These are phyloP conservation scores for Lasiodiplodia gonubiensis DNA, from an alignment of 2,329 filamentous ascomycete genomes.

Conservation along the genomic window DNA sequence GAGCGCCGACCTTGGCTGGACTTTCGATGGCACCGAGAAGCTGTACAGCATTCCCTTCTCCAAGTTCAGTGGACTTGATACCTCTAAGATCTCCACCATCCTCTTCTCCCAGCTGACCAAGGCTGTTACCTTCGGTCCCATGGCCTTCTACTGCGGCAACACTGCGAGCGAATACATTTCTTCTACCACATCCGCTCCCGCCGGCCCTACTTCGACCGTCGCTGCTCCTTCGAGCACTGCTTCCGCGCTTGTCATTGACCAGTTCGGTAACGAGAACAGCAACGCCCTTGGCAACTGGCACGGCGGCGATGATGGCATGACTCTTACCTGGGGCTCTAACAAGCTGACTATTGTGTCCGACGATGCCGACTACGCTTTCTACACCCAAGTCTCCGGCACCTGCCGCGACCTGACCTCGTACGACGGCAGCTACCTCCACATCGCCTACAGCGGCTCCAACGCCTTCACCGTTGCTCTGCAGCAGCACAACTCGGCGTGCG, in stretches of 20 bases:
- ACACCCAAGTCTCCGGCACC: constrained; percentile 61
- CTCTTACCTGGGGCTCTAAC: constrained; percentile 57
- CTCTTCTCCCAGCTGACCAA: constrained; percentile 57
- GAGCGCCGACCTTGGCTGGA: constrained; percentile 61
- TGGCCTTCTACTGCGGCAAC: constrained; percentile 64
- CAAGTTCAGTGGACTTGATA: constrained; percentile 58
- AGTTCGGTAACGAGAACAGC: constrained; percentile 57
- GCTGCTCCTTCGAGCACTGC: constrained; percentile 57
- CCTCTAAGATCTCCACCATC: constrained; percentile 58
- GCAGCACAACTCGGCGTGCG: constrained; percentile 68
- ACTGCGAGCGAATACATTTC: constrained; percentile 58
- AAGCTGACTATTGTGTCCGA: constrained; percentile 63
- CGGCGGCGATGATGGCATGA: constrained; percentile 66
- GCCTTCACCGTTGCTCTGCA: constrained; percentile 69
- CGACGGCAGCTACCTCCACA: constrained; percentile 66
- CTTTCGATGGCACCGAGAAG: constrained; percentile 64
- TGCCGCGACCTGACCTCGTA: constrained; percentile 64
- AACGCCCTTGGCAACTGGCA: constrained; percentile 71
- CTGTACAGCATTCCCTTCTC: constrained; percentile 65
- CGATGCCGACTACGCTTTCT: constrained; percentile 66
- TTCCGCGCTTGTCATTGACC: constrained; percentile 64
- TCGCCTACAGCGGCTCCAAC: constrained; percentile 66
- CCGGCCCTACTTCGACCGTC: constrained; percentile 55
- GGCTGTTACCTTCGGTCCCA: constrained; percentile 60
- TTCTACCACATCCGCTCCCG: constrained; percentile 48